A percentile compares a stretch with the other conserved stretches of the same genome.
Evolutionary conservation across 352 stramenopile species (phyloP).

Genomic region (Pythium insidiosum): DNA sequence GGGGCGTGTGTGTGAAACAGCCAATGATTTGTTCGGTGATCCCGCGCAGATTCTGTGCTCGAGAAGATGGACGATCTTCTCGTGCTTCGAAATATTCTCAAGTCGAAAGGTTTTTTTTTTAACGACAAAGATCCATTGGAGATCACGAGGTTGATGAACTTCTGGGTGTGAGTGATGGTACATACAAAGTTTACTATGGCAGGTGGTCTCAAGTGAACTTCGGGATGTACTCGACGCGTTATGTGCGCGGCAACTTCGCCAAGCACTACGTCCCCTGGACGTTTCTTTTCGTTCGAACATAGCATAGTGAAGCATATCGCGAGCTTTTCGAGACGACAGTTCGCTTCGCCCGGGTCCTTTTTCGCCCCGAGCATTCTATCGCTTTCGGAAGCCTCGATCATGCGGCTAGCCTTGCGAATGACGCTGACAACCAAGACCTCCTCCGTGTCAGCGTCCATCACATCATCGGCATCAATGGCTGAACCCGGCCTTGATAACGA

Average conservation of each 20-base stretch:
- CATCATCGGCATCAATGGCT: too few relatives aligned
- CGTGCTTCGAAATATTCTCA: too few relatives aligned
- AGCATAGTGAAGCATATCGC: slow-evolving; percentile 9
- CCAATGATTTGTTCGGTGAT: too few relatives aligned
- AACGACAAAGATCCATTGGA: not conserved
- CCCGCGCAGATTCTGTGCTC: too few relatives aligned
- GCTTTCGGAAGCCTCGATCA: slow-evolving; percentile 14
- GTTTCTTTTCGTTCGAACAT: slow-evolving; percentile 17
- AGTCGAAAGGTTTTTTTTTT: too few relatives aligned
- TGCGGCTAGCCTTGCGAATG: slow-evolving; percentile 8
- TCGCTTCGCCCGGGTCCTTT: slow-evolving; percentile 4
- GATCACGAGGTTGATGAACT: slow-evolving; percentile 1
- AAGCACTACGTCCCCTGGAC: slow-evolving; percentile 18
- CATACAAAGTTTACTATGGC: slow-evolving; percentile 17
- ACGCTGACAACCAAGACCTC: too few relatives aligned
- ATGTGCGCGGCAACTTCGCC: slow-evolving; percentile 3
- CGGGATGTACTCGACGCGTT: slow-evolving; percentile 14
- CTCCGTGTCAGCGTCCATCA: too few relatives aligned
- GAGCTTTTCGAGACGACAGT: slow-evolving; percentile 8
- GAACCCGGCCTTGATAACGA: too few relatives aligned
- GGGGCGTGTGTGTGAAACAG: too few relatives aligned
- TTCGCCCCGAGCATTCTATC: slow-evolving; percentile 6
- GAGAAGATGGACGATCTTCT: too few relatives aligned
- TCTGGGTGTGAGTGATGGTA: slow-evolving; percentile 4
- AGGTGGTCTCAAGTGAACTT: slow-evolving; percentile 18